Evolutionary conservation across 164 flowering plant genomes (phyloP).

Genomic region (Piper betle): DNA sequence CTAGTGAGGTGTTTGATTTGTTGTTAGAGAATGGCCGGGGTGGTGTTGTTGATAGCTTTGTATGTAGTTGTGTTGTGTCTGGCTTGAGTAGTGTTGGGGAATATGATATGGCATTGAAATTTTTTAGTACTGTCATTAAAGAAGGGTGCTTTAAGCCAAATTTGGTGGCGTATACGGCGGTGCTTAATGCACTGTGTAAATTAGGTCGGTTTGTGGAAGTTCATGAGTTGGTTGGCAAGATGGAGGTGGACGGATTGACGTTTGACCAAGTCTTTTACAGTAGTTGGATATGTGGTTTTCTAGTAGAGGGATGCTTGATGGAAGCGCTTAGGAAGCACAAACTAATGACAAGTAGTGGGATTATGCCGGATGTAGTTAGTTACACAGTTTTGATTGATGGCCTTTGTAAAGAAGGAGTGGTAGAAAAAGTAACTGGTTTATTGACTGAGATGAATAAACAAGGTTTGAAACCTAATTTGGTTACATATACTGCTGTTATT

Average conservation of each 20-base stretch:
- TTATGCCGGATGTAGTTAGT: slow-evolving; percentile 40
- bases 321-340: slow-evolving; percentile 39
- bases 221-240: slow-evolving; percentile 28
- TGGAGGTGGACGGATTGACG: slow-evolving; percentile 40
- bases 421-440: slow-evolving; percentile 64
- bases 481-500: slow-evolving; percentile 60
- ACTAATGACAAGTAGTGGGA: slow-evolving; percentile 37
- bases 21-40: slow-evolving; percentile 29
- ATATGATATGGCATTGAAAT: slow-evolving; percentile 44
- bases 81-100: slow-evolving; percentile 59
- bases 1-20: slow-evolving; percentile 2
- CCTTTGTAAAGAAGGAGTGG: slow-evolving; percentile 51
- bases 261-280: slow-evolving; percentile 64
- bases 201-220: slow-evolving; percentile 45
- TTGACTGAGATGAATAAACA: slow-evolving; percentile 43
- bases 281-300: slow-evolving; percentile 55
- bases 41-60: slow-evolving; percentile 47
- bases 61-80: slow-evolving; percentile 47
- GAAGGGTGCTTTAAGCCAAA: slow-evolving; percentile 31
- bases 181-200: slow-evolving; percentile 41
- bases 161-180: slow-evolving; percentile 52
- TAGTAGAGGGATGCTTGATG: slow-evolving; percentile 28
- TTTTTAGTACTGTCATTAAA: slow-evolving; percentile 38
- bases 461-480: slow-evolving; percentile 45
- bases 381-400: slow-evolving; percentile 65